Percentiles rank a stretch among this genome's conserved stretches.
Evolutionary conservation across 2,329 filamentous ascomycete species (phyloP).

Genomic region (Aspergillaceae sp.): DNA sequence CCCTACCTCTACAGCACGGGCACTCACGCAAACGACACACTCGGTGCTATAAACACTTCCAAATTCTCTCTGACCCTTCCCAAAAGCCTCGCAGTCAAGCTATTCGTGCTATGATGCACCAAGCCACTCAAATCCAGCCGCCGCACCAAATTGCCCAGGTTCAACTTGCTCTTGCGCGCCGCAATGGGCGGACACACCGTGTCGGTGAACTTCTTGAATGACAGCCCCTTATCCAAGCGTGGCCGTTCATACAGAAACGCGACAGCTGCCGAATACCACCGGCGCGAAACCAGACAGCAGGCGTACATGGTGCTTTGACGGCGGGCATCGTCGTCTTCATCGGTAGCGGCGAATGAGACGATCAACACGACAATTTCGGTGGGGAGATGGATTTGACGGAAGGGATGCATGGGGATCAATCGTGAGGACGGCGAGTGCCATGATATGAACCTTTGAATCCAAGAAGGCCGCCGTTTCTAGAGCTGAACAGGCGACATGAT

Average conservation of each 20-base stretch:
- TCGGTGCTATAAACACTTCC: constrained; percentile 49
- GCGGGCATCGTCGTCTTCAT: constrained; percentile 16
- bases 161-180: constrained; percentile 40
- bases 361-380: constrained; percentile 48
- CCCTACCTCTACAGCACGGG: background rate
- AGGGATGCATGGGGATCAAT: background rate
- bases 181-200: constrained; percentile 45
- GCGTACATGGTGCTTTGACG: constrained; percentile 43
- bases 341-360: constrained; percentile 34
- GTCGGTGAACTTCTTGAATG: constrained; percentile 46
- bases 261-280: constrained; percentile 50
- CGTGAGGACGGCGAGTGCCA: constrained; percentile 3
- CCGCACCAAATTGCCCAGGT: constrained; percentile 43
- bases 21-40: constrained; percentile 47
- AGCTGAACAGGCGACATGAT: too few relatives aligned
- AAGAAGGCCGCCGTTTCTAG: too few relatives aligned
- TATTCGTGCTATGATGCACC: constrained; percentile 52
- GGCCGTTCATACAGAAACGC: constrained; percentile 46
- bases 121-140: constrained; percentile 46
- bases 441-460: background rate
- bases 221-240: constrained; percentile 39
- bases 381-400: constrained; percentile 37
- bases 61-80: constrained; percentile 46
- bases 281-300: constrained; percentile 45
- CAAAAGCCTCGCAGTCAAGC: constrained; percentile 49